These are phyloP conservation scores for Cyphellophora europaea DNA, from an alignment of 2,329 filamentous ascomycete genomes.

Conservation along the genomic window DNA sequence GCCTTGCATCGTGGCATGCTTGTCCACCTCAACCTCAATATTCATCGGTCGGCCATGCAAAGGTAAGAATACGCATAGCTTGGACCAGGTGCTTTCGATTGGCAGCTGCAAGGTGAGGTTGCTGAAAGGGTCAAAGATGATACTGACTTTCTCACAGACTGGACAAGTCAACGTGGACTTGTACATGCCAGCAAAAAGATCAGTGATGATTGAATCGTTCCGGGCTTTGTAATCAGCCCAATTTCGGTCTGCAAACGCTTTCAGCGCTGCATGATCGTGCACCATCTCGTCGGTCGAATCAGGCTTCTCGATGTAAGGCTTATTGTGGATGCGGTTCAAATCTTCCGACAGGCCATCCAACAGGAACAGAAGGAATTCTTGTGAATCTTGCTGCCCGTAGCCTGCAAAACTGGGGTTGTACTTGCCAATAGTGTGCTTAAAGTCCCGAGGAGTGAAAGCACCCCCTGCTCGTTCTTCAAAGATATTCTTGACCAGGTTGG, in stretches of 20 bases:
- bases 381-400: slow-evolving; percentile 93
- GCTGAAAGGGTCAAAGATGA: slow-evolving; percentile 97
- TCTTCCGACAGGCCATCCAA: slow-evolving; percentile 94
- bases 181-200: slow-evolving; percentile 95
- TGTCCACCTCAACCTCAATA: slow-evolving; percentile 69
- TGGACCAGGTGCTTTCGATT: slow-evolving; percentile 71
- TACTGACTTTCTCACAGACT: slow-evolving; percentile 85
- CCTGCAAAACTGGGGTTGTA: slow-evolving; percentile 82
- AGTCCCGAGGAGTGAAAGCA: slow-evolving; percentile 68
- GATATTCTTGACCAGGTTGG: slow-evolving; percentile 63
- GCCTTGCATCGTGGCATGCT: slow-evolving; percentile 50
- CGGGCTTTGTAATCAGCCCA: slow-evolving; percentile 87
- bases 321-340: slow-evolving; percentile 84
- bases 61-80: slow-evolving; percentile 67
- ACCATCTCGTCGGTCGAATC: slow-evolving; percentile 97
- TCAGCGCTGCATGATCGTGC: slow-evolving; percentile 67
- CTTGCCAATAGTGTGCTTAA: slow-evolving; percentile 73
- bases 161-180: slow-evolving; percentile 95
- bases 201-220: slow-evolving; percentile 90
- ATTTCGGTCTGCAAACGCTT: slow-evolving; percentile 75
- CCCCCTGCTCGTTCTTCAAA: slow-evolving; percentile 58
- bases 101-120: slow-evolving; percentile 86
- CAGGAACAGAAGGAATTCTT: slow-evolving; percentile 91
- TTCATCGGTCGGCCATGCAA: slow-evolving; percentile 60
- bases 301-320: slow-evolving; percentile 95